A percentile compares a stretch with the other conserved stretches of the same genome.
Conservation (phyloP, 2,329 filamentous ascomycete genomes). For the Colletotrichum chrysophilum region DNA sequence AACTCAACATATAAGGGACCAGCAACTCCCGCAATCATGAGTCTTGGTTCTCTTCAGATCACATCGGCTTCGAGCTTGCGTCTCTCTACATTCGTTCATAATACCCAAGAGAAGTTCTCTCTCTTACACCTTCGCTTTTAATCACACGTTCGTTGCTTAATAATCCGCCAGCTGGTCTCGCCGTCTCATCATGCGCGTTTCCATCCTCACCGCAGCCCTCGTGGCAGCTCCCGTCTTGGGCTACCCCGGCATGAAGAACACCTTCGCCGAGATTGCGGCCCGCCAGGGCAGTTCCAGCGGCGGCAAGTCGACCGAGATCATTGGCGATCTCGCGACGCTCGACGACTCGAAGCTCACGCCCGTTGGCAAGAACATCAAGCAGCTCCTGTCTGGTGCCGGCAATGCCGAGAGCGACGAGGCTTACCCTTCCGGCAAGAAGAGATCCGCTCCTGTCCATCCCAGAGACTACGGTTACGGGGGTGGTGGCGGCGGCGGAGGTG, state of each 20-base stretch:
- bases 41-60: not conserved
- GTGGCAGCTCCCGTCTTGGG: slow-evolving; percentile 9
- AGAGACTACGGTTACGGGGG: not conserved
- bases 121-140: not conserved
- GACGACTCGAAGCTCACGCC: slow-evolving; percentile 32
- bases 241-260: slow-evolving; percentile 21
- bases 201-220: slow-evolving; percentile 9
- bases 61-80: not conserved
- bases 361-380: slow-evolving; percentile 35
- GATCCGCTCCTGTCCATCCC: not conserved
- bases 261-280: slow-evolving; percentile 22
- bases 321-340: slow-evolving; percentile 44
- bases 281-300: not conserved
- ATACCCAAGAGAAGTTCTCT: not conserved
- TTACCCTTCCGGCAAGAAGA: slow-evolving; percentile 4
- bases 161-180: not conserved
- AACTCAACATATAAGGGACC: not conserved
- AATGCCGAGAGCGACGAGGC: slow-evolving; percentile 27
- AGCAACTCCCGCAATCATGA: not conserved
- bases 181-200: slow-evolving; percentile 9
- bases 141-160: not conserved
- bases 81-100: not conserved
- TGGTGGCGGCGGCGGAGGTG: not conserved
- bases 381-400: slow-evolving; percentile 25
- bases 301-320: slow-evolving; percentile 15